Percentiles rank a stretch among this genome's conserved stretches.
phyloP scores from a whole-genome alignment of 2,329 filamentous ascomycete genomes.

The Hymenoscyphus repandus region DNA sequence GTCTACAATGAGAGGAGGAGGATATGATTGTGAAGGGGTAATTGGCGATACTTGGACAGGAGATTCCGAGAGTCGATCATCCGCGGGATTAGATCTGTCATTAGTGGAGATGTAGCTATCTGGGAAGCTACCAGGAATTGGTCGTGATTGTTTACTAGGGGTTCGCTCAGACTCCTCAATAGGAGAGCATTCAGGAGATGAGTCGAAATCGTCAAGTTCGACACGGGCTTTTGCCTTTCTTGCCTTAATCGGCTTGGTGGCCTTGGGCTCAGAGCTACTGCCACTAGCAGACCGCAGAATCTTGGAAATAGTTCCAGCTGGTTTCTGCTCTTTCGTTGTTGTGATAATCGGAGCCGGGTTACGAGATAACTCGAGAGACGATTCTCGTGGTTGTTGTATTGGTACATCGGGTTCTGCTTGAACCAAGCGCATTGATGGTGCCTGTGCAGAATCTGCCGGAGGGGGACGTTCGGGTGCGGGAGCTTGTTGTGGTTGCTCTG shows the following conservation, averaged over 20 bases:
- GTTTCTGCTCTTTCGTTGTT: slow-evolving; percentile 39
- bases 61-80: slow-evolving; percentile 58
- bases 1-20: slow-evolving; percentile 64
- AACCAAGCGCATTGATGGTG: slow-evolving; percentile 29
- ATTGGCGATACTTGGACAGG: slow-evolving; percentile 61
- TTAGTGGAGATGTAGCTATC: slow-evolving; percentile 29
- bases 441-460: slow-evolving; percentile 22
- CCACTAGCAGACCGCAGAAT: slow-evolving; percentile 37
- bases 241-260: slow-evolving; percentile 49
- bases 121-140: slow-evolving; percentile 32
- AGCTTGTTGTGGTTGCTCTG: slow-evolving; percentile 21
- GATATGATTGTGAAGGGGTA: slow-evolving; percentile 43
- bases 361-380: slow-evolving; percentile 34
- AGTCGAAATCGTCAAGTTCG: slow-evolving; percentile 64
- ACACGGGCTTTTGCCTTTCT: slow-evolving; percentile 56
- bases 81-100: slow-evolving; percentile 30
- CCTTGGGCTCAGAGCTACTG: slow-evolving; percentile 35
- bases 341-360: slow-evolving; percentile 32
- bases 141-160: slow-evolving; percentile 22
- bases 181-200: slow-evolving; percentile 38
- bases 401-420: slow-evolving; percentile 24
- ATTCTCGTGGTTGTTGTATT: slow-evolving; percentile 28
- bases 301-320: slow-evolving; percentile 37
- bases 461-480: slow-evolving; percentile 24
- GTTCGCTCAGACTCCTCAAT: slow-evolving; percentile 26